Evolutionary conservation across 257 asterid genomes (phyloP), one percentile per base, ranked within the genome.

Genomic region (Scutellaria minor): DNA sequence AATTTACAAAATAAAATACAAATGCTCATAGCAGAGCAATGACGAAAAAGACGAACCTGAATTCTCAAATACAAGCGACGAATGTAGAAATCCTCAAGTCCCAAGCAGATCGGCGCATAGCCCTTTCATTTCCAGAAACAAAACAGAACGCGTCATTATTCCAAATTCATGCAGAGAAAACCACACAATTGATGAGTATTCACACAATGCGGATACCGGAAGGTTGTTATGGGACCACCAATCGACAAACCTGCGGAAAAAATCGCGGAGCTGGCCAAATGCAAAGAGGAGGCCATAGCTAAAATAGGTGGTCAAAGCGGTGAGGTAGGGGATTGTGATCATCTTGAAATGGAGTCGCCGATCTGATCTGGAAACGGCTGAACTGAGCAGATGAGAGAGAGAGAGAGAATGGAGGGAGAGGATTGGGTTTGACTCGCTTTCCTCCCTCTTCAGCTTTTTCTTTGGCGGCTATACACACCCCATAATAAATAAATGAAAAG

Each of bases 21-120:
- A 53, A 41, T 27, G 72, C 54, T 40, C 7, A 48, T 6, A 57
- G 31, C 24, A 66, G 18, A 48, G 37, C 5, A 68, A 37, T 0
- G 14, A 44, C 13, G 11, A 5, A 42, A 45, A 14, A 4, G 44
- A 5, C 5, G 37, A 71, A 94, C 98, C 99, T 92, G 99, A 82
- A 92, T 86, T 42, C 98, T 87, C 64, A 81, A 85, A 85, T 92
- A 92, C 85, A 95, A 78, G 53, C 99, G 81, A 53, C 99, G 96
- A 74, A 82, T 78, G 68, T 95, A 95, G 92, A 92, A 92, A 85
- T 95, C 99, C 87, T 95, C 99, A 76, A 92, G 89, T 54, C 99
- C 99, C 86, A 95, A 83, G 79, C 96, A 92, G 91, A 92, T 95
- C 85, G 99, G 98, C 62, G 99, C 98, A 73, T 92, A 95, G 55